Conservation (phyloP, 768 basidiomycete species). For the Grammothele lineata region DNA sequence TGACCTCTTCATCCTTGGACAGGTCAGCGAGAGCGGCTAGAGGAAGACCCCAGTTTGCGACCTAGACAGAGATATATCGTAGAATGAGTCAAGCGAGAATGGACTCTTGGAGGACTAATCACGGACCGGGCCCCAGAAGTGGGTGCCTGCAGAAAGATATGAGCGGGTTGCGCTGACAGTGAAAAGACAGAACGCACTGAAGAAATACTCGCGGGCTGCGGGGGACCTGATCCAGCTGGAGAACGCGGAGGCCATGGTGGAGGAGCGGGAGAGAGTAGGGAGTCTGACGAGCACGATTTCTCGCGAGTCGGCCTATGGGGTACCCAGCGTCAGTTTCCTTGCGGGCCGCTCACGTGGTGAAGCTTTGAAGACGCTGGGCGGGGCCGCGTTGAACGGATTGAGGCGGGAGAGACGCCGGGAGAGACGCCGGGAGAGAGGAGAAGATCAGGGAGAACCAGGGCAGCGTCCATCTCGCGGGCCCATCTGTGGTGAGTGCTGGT, state of each 20-base stretch:
- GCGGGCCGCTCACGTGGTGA: background rate
- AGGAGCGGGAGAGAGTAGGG: background rate
- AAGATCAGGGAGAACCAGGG: too few relatives aligned
- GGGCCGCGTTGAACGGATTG: background rate
- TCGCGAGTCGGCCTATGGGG: background rate
- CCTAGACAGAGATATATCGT: too few relatives aligned
- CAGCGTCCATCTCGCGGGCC: too few relatives aligned
- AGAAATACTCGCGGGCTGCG: slow-evolving; percentile 89
- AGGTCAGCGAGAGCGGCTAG: slow-evolving; percentile 90
- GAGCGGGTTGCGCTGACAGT: slow-evolving; percentile 5
- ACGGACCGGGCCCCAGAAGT: slow-evolving; percentile 97
- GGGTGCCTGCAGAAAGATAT: slow-evolving; percentile 63
- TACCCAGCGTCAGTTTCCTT: background rate
- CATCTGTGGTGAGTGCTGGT: too few relatives aligned
- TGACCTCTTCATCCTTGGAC: slow-evolving; percentile 91
- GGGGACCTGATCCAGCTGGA: slow-evolving; percentile 88
- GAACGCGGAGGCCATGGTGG: slow-evolving; percentile 77
- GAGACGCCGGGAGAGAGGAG: too few relatives aligned
- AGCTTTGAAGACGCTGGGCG: background rate
- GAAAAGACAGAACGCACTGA: slow-evolving; percentile 57
- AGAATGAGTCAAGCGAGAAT: too few relatives aligned
- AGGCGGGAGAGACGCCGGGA: too few relatives aligned
- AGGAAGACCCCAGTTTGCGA: slow-evolving; percentile 98
- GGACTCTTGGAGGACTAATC: background rate
- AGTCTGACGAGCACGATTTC: slow-evolving; percentile 1